These are phyloP conservation scores for Populus tomentosa DNA, from an alignment of 441 rosid species.

Conservation along the genomic window DNA sequence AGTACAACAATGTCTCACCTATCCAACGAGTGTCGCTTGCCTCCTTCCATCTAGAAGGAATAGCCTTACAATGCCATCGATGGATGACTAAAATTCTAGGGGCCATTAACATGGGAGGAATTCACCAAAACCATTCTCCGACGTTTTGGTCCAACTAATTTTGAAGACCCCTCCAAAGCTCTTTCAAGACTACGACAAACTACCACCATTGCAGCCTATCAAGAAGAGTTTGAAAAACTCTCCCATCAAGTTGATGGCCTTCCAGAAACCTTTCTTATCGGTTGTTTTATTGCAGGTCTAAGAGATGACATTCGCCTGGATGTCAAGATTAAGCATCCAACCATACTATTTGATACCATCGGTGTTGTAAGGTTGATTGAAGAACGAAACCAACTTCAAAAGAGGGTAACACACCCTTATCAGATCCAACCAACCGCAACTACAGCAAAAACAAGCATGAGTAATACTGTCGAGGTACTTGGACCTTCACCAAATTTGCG, in stretches of 20 bases:
- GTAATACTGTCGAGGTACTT: fast-evolving
- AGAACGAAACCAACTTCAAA: neutral
- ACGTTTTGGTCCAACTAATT: neutral
- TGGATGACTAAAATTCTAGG: too few relatives aligned
- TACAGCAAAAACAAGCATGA: fast-evolving
- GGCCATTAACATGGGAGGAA: neutral
- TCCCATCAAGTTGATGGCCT: neutral
- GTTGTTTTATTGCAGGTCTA: neutral
- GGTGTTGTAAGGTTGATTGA: slow-evolving; percentile 1
- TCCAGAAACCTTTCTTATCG: neutral
- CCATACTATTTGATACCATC: neutral
- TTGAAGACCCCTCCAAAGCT: neutral
- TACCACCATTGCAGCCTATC: neutral
- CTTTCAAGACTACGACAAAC: neutral
- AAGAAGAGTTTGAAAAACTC: neutral
- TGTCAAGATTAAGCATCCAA: neutral
- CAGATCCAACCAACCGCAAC: fast-evolving
- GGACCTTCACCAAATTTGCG: neutral
- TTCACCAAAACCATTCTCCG: neutral
- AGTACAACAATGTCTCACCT: too few relatives aligned
- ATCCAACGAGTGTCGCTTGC: too few relatives aligned
- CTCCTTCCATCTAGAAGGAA: too few relatives aligned
- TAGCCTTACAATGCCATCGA: too few relatives aligned
- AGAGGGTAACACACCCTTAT: neutral
- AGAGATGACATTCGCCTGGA: neutral